Evolutionary conservation across 1,284 basidiomycete genomes (phyloP), one percentile per base, ranked within the genome.

Genomic region (Rugosomyces carneus): DNA sequence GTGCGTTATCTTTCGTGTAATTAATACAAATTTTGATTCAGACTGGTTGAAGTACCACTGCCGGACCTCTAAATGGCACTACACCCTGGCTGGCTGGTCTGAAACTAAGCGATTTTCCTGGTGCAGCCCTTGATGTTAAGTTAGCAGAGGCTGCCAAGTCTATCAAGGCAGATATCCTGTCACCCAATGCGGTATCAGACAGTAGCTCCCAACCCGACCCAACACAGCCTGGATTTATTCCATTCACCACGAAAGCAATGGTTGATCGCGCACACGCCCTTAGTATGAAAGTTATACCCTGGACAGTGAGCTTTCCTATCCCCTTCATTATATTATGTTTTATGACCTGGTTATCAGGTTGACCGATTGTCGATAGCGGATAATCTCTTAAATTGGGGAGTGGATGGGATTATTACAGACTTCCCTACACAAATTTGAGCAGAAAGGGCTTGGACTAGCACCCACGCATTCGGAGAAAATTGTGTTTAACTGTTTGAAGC

Each of bases 321-420:
- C n/a, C n/a, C n/a, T n/a, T n/a, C n/a, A n/a, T n/a, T n/a, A n/a
- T n/a, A n/a, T n/a, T n/a, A n/a, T n/a, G n/a, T n/a, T n/a, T n/a
- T n/a, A 23, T 49, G 20, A 53, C 13, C n/a, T 31, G 31, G n/a
- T 35, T 45, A 37, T 34, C 44, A 82, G 80, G 70, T 81, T 45
- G 78, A 86, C 55, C 64, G 71, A 16, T 63, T 86, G 47, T 80
- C 78, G 53, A 67, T 80, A 23, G 73, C 76, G 3, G 77, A 82
- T 16, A 71, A 81, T 52, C 59, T 90, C 37, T 50, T 81, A 37
- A 67, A 69, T 7, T 73, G 73, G 66, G 76, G 76, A 13, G 80
- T 79, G 0, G 85, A 89, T 59, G 87, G 86, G 0, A 75, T 88
- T 41, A 85, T 87, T 53, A 77, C 82, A 0, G 84, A 87, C 54